Evolutionary conservation across 2,329 filamentous ascomycete species (phyloP), one percentile per base, ranked within the genome.

Genomic region (Chalara sp.): DNA sequence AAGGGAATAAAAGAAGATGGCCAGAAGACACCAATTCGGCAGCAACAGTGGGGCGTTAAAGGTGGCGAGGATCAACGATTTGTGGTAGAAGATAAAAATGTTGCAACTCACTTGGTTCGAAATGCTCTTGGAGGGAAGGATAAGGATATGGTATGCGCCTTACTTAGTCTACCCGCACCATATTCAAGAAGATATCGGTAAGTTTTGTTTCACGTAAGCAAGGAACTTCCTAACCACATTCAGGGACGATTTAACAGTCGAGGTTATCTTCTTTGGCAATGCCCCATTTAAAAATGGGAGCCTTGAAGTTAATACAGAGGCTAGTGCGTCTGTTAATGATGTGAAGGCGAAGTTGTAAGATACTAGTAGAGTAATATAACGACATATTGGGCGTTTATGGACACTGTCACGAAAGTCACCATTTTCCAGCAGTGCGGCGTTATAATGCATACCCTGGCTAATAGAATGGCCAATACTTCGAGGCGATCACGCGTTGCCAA

Each of bases 181-280:
- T 96, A 91, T 65, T 95, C 89, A 32, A 80, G 93, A 63, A 78
- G 93, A 64, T 99, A 97, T 66, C 82, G 92, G 88, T 91, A 76
- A 64, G 76, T 67, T 49, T n/a, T 21, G 13, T 1, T 2, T 37
- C 31, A 43, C n/a, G 12, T 44, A 39, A 21, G 21, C 21, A 21
- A 21, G 21, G 21, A 21, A 21, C 21, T 21, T 21, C 21, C 21
- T 21, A 21, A 21, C 21, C 21, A 21, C 21, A 21, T 48, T 59
- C 53, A 92, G 89, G 59, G 93, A 99, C 66, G 93, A 99, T 66
- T 73, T 99, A 56, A 99, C 93, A 0, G 92, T 99, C 12, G 89
- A 99, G 68, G 93, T 99, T 54, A 95, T 99, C 64, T 99, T 99
- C 78, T 99, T 99, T 63, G 93, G 93, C 53, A 82, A 95, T 60